These are phyloP conservation scores for Cystobasidiaceae sp. DNA, from an alignment of 1,284 basidiomycete genomes.

Conservation along the genomic window DNA sequence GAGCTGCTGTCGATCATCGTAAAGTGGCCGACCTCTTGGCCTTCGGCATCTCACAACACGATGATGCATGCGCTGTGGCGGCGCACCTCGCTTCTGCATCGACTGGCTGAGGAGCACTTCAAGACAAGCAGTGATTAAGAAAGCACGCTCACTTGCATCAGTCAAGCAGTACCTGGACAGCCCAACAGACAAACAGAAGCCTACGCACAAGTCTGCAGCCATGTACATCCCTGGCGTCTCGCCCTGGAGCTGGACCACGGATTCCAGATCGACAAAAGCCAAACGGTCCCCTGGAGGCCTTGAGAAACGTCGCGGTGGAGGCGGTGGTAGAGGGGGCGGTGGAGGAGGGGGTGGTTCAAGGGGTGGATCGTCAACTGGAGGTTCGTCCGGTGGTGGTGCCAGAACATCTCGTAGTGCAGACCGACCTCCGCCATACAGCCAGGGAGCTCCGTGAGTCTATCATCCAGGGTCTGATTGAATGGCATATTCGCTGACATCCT, in stretches of 20 bases:
- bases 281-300: no score
- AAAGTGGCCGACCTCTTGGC: no score
- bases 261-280: neutral
- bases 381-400: neutral
- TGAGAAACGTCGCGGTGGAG: conserved; percentile 14
- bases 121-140: no score
- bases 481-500: no score
- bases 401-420: neutral
- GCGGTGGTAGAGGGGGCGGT: conserved; percentile 21
- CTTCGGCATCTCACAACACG: no score
- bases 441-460: conserved; percentile 6
- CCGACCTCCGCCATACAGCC: conserved; percentile 22
- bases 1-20: no score
- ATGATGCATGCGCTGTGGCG: neutral
- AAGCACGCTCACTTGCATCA: neutral
- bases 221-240: conserved; percentile 28
- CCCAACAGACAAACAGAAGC: neutral
- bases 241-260: neutral
- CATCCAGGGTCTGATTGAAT: neutral
- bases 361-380: conserved; percentile 5
- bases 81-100: neutral
- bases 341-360: neutral
- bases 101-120: no score
- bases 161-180: neutral
- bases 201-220: neutral